Percentiles rank a stretch among this genome's conserved stretches.
Conservation (phyloP, 495 filamentous ascomycete genomes). For the Neurospora sp. region DNA sequence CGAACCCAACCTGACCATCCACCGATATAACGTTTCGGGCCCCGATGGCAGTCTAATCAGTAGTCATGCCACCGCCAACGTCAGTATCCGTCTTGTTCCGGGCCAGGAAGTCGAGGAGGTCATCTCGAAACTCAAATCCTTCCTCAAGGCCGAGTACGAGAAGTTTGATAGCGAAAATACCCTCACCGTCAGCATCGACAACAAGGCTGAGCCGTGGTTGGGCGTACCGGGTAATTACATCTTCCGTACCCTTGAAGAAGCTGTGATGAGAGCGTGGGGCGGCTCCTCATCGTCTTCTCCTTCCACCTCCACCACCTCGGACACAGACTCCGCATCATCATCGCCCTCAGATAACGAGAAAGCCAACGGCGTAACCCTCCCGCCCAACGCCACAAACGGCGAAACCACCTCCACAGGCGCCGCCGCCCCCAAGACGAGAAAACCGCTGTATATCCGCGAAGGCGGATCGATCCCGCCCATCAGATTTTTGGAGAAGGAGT, state of each 20-base stretch:
- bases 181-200: conserved; percentile 74
- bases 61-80: conserved; percentile 67
- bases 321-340: neutral
- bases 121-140: conserved; percentile 52
- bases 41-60: conserved; percentile 83
- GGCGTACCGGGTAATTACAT: conserved; percentile 86
- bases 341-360: neutral
- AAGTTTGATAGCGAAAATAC: conserved; percentile 67
- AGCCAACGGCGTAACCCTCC: neutral
- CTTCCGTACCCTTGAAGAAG: conserved; percentile 78
- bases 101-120: conserved; percentile 78
- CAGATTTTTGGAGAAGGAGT: conserved; percentile 90
- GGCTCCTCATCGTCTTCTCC: conserved; percentile 1
- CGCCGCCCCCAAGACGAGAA: conserved; percentile 24
- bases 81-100: conserved; percentile 87
- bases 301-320: neutral
- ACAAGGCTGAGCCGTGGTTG: conserved; percentile 92
- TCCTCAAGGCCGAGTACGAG: conserved; percentile 61
- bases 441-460: conserved; percentile 85
- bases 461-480: conserved; percentile 91
- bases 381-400: conserved; percentile 8
- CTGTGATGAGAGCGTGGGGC: conserved; percentile 72
- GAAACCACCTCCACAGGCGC: neutral
- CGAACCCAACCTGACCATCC: conserved; percentile 89
- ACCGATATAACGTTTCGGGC: conserved; percentile 82